Percentiles rank a stretch among this genome's conserved stretches.
Conservation (phyloP, 768 basidiomycete species). For the Serendipita sp. region DNA sequence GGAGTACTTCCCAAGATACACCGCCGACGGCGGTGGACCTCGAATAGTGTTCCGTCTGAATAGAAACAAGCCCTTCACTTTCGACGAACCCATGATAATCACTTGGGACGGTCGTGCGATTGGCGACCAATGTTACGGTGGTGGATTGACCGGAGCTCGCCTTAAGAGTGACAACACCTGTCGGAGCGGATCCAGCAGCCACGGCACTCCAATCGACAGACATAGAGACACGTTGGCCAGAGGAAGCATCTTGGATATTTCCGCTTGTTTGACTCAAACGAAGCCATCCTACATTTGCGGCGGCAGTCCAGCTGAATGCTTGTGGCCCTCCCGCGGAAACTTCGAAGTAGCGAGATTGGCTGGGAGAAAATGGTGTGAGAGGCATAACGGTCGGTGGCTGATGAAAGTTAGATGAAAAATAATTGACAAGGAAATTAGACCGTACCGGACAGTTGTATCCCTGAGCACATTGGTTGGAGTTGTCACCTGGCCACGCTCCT, state of each 20-base stretch:
- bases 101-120: constrained; percentile 21
- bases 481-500: constrained; percentile 58
- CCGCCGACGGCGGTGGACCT: constrained; percentile 32
- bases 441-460: constrained; percentile 29
- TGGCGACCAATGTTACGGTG: constrained; percentile 18
- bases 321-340: constrained; percentile 43
- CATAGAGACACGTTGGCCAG: constrained; percentile 38
- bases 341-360: constrained; percentile 40
- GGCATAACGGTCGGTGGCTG: constrained; percentile 28
- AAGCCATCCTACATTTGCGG: constrained; percentile 38
- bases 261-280: constrained; percentile 31
- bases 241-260: constrained; percentile 28
- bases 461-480: constrained; percentile 36
- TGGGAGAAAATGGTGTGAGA: constrained; percentile 41
- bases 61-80: constrained; percentile 43
- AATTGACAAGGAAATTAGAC: not conserved
- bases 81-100: constrained; percentile 49
- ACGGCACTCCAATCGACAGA: constrained; percentile 42
- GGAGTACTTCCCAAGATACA: constrained; percentile 42
- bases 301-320: constrained; percentile 38
- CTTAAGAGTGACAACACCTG: constrained; percentile 12
- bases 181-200: not conserved
- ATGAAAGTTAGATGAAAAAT: not conserved
- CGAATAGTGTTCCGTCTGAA: constrained; percentile 46
- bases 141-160: constrained; percentile 21